Evolutionary conservation across 2,329 filamentous ascomycete genomes (phyloP).

Genomic region (Aspergillus cejpii): DNA sequence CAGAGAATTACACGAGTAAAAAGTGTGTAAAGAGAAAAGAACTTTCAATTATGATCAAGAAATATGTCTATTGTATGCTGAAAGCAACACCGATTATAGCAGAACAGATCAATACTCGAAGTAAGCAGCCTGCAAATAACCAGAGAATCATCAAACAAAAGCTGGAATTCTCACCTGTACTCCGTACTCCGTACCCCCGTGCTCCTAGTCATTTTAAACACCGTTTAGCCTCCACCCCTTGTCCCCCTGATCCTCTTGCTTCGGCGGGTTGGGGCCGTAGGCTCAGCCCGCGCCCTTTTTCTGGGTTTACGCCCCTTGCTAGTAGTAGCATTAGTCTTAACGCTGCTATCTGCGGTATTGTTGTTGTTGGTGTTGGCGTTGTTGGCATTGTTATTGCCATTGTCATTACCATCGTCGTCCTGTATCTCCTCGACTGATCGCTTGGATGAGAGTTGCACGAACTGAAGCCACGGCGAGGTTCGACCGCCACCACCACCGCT

Average conservation of each 20-base stretch:
- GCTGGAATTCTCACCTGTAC: too few species aligned
- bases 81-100: too few species aligned
- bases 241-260: not conserved
- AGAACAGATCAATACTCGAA: too few species aligned
- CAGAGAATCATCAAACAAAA: too few species aligned
- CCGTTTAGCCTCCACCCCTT: not conserved
- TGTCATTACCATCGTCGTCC: not conserved
- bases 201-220: too few species aligned
- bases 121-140: too few species aligned
- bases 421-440: not conserved
- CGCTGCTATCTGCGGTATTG: not conserved
- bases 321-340: not conserved
- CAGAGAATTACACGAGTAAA: not conserved
- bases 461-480: not conserved
- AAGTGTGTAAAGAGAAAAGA: constrained; percentile 1
- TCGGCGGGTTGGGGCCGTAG: not conserved
- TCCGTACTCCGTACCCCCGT: too few species aligned
- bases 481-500: not conserved
- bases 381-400: not conserved
- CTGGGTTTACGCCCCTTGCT: not conserved
- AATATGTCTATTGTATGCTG: too few species aligned
- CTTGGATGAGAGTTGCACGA: not conserved
- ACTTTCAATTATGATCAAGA: constrained; percentile 7
- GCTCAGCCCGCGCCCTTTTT: not conserved
- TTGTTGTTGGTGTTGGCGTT: not conserved